Conservation (phyloP, 306 rosid species). For the Malus sylvestris region DNA sequence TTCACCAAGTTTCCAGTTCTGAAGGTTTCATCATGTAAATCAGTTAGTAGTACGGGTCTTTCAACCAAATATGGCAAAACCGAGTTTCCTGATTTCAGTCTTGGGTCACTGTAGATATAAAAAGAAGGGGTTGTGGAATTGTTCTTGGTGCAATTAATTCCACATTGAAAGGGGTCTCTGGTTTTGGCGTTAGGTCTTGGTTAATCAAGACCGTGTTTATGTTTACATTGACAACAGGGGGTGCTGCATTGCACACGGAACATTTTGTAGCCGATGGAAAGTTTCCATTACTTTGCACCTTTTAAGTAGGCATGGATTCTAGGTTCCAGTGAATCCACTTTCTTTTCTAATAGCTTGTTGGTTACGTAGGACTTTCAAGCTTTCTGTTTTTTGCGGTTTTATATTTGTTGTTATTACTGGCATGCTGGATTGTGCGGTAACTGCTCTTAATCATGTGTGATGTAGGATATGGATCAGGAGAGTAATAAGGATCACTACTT, state of each 20-base stretch:
- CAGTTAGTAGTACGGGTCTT: not conserved
- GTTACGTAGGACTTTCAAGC: not conserved
- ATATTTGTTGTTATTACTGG: constrained; percentile 9
- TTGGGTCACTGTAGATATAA: not conserved
- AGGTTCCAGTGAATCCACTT: not conserved
- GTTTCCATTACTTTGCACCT: not conserved
- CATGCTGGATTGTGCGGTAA: not conserved
- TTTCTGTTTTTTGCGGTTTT: not conserved
- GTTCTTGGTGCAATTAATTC: not conserved
- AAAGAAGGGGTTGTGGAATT: not conserved
- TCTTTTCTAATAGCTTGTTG: not conserved
- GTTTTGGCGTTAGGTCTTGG: not conserved
- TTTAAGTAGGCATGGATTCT: not conserved
- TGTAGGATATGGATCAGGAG: constrained; percentile 55
- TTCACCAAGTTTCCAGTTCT: not conserved
- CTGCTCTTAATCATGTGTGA: not conserved
- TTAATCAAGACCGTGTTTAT: not conserved
- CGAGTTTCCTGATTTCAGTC: not conserved
- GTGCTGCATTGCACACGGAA: not conserved
- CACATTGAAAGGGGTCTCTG: not conserved
- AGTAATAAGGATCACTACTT: constrained; percentile 53
- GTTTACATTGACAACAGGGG: not conserved
- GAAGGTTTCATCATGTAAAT: not conserved
- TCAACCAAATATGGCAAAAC: not conserved
- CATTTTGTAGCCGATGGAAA: not conserved